Conservation (phyloP, 768 basidiomycete genomes). For the Russula compacta region DNA sequence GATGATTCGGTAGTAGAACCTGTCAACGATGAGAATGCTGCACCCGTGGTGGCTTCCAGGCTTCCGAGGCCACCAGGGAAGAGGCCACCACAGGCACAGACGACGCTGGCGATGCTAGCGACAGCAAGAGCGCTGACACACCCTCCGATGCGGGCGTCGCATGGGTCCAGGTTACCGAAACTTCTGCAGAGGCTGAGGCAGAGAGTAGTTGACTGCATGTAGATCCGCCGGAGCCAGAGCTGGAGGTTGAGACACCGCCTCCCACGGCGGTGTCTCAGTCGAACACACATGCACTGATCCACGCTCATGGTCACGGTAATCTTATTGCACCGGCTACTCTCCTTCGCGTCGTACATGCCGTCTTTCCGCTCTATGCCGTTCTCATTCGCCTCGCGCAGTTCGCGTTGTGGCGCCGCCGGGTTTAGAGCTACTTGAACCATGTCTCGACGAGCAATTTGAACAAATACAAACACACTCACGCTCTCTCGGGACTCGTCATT, state of each 20-base stretch:
- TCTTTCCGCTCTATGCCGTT: constrained; percentile 16
- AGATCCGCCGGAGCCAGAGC: constrained; percentile 12
- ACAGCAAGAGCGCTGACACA: constrained; percentile 21
- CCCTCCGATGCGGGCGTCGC: constrained; percentile 13
- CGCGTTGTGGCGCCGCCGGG: constrained; percentile 2
- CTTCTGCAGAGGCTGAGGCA: background rate
- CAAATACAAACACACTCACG: background rate
- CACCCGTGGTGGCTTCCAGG: constrained; percentile 20
- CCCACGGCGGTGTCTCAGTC: too few species aligned
- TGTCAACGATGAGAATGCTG: constrained; percentile 22
- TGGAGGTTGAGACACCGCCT: background rate
- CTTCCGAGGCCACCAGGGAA: constrained; percentile 28
- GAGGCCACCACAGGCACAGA: constrained; percentile 30
- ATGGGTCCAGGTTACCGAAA: constrained; percentile 15
- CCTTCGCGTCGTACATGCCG: constrained; percentile 8
- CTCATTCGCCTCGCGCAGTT: constrained; percentile 13
- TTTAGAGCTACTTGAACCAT: constrained; percentile 2
- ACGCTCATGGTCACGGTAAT: background rate
- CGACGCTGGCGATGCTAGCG: constrained; percentile 20
- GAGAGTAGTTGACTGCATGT: constrained; percentile 16
- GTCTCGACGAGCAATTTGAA: background rate
- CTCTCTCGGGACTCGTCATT: background rate
- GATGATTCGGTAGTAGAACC: constrained; percentile 18
- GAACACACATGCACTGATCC: constrained; percentile 2
- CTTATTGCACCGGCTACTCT: constrained; percentile 6